Evolutionary conservation across 2,329 filamentous ascomycete genomes (phyloP), one percentile per base, ranked within the genome.

Genomic region (Fusarium sp.): DNA sequence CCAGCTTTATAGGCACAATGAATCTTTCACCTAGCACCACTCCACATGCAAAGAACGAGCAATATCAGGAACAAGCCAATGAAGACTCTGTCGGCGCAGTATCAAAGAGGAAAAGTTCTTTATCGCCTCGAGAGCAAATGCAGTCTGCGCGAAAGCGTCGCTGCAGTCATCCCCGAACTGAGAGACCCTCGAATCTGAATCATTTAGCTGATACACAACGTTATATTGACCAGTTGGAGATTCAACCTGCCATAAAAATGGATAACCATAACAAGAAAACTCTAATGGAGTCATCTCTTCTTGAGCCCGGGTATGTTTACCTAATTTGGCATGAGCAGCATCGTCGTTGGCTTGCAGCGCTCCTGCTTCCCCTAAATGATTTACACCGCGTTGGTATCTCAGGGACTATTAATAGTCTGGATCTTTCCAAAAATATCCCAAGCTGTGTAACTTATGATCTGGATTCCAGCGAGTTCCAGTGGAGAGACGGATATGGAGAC

Each of bases 11-110:
- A 33, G 8, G 14, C 11, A 23, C 15, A 6, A 11, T 6, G 11
- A 26, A 44, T 12, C 7, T 44, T 12, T 17, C 23, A 8, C 20
- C 41, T 12, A 5, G 13, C 23, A 17, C 2, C 6, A 42, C 41
- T 17, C 6, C 0, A 17, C 3, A 26, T 4, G 1, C 12, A 15
- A 42, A 9, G 4, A 44, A 44, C 4, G 9, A 17, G n/a, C 23
- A 44, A 44, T 15, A 9, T 8, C 15, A 9, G 20, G 7, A 44
- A 6, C 5, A 5, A 26, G 15, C 41, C 4, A 44, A 8, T 3
- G 4, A 44, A 7, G 20, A 17, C 14, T 10, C 11, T 44, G 20
- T 44, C 11, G 23, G 23, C 5, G 5, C 5, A 12, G 9, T 9
- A 44, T 44, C 14, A 2, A 44, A 44, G 10, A 44, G 20, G 15